These are phyloP conservation scores for Annona squamosa DNA, from an alignment of 164 flowering plant species.

Conservation along the genomic window DNA sequence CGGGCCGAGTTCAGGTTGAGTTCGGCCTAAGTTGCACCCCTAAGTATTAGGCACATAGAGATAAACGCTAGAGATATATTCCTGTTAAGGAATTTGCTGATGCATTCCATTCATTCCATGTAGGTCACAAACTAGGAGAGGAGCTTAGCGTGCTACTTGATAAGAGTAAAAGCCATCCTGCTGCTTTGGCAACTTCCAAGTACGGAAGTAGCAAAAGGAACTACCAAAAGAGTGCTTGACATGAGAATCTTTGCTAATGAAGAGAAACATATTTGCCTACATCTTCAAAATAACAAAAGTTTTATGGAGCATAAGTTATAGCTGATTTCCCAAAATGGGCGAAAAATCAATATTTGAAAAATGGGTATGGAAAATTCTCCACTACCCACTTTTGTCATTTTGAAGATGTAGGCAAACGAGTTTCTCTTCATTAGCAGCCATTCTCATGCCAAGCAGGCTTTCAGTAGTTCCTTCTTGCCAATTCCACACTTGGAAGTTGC, in stretches of 20 bases:
- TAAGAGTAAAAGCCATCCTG: slow-evolving; percentile 53
- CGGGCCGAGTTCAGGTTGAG: no score
- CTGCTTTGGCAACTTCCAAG: slow-evolving; percentile 43
- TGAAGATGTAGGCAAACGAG: slow-evolving; percentile 52
- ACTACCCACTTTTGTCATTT: slow-evolving; percentile 33
- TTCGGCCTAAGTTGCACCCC: no score
- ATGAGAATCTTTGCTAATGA: slow-evolving; percentile 66
- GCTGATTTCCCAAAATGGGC: slow-evolving; percentile 1
- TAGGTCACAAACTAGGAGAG: slow-evolving; percentile 39
- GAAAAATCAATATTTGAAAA: no score
- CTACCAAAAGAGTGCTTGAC: slow-evolving; percentile 46
- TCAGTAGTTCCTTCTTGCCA: slow-evolving; percentile 44
- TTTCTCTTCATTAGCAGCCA: slow-evolving; percentile 70
- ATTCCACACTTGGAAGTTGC: slow-evolving; percentile 49
- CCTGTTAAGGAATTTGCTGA: slow-evolving; percentile 47
- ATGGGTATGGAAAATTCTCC: no score
- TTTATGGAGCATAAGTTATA: slow-evolving; percentile 2
- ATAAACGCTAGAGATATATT: slow-evolving; percentile 42
- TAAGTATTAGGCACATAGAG: slow-evolving; percentile 21
- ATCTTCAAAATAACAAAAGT: slow-evolving; percentile 51
- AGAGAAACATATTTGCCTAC: slow-evolving; percentile 60
- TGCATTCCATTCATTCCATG: slow-evolving; percentile 52
- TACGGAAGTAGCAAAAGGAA: slow-evolving; percentile 56
- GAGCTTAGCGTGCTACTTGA: slow-evolving; percentile 53
- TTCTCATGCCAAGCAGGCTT: slow-evolving; percentile 55